Evolutionary conservation across 768 basidiomycete genomes (phyloP), one percentile per base, ranked within the genome.

Genomic region (Boletales sp.): DNA sequence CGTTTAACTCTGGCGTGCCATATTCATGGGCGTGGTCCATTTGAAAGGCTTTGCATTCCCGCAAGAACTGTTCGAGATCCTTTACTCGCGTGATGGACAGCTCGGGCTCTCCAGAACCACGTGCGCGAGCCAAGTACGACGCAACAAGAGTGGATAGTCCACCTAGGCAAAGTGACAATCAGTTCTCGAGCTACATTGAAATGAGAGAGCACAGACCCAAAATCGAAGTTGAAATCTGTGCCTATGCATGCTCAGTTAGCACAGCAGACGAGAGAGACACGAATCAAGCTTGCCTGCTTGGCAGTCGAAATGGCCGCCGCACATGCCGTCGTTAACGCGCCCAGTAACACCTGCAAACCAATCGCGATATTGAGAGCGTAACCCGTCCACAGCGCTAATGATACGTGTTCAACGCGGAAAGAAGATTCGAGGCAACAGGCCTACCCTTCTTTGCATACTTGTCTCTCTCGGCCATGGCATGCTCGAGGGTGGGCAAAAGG

Each of bases 61-160:
- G 82, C 21, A 88, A 68, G 56, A 82, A 90, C 18, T 81, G 76
- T 19, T 86, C 82, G 2, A 89, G 72, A 50, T 84, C 82, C 53
- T 82, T 81, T 5, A 72, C 72, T 11, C 80, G 77, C 4, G 70
- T 62, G 30, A 74, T 71, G 0, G 84, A 85, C n/a, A 75, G 45
- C 53, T 88, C 84, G 2, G 87, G 87, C 56, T 89, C 87, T 34
- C 79, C 78, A 0, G 84, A 81, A 11, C 86, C 84, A 25, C 86
- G 79, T 21, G 78, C 74, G 12, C 82, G 80, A 4, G 87, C 87
- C 21, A 90, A 73, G 64, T 84, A 89, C 2, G 86, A 83, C 15
- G 87, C 86, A 13, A 83, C 76, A 17, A 88, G 18, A 0, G 87
- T 90, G 4, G 86, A 66, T 11, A 84, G 49, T n/a, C 81, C 86